These are phyloP conservation scores for Penicillium salamii DNA, from an alignment of 495 filamentous ascomycete genomes.

Conservation along the genomic window DNA sequence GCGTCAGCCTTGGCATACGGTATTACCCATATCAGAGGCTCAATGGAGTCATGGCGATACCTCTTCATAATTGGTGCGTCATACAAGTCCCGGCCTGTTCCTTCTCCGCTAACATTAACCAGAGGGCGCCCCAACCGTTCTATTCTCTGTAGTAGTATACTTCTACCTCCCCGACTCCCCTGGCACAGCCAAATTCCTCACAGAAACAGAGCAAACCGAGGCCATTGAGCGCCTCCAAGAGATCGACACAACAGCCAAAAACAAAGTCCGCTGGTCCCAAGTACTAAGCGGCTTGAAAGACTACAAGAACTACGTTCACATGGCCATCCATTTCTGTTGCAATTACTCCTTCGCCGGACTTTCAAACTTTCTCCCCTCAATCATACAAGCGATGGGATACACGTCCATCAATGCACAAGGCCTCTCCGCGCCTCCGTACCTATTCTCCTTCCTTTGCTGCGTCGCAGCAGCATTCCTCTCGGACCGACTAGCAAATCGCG, in stretches of 20 bases:
- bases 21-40: conserved; percentile 50
- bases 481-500: conserved; percentile 61
- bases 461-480: conserved; percentile 59
- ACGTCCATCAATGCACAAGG: conserved; percentile 64
- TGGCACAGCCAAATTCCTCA: conserved; percentile 55
- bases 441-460: conserved; percentile 63
- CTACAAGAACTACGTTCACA: conserved; percentile 32
- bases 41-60: conserved; percentile 24
- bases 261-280: conserved; percentile 18
- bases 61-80: conserved; percentile 29
- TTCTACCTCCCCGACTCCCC: conserved; percentile 50
- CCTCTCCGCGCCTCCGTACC: conserved; percentile 70
- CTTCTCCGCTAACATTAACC: conserved; percentile 47
- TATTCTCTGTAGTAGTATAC: conserved; percentile 58
- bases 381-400: conserved; percentile 68
- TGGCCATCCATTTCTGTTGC: conserved; percentile 12
- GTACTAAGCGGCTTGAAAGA: conserved; percentile 21
- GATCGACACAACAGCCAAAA: conserved; percentile 22
- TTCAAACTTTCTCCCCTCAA: conserved; percentile 73
- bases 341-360: conserved; percentile 27
- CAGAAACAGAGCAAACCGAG: conserved; percentile 50
- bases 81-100: neutral
- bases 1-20: conserved; percentile 72
- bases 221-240: conserved; percentile 9
- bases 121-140: conserved; percentile 68